Percentiles rank a stretch among this genome's conserved stretches.
Evolutionary conservation across 2,329 filamentous ascomycete species (phyloP).

Genomic region (Neoarthrinium moseri): DNA sequence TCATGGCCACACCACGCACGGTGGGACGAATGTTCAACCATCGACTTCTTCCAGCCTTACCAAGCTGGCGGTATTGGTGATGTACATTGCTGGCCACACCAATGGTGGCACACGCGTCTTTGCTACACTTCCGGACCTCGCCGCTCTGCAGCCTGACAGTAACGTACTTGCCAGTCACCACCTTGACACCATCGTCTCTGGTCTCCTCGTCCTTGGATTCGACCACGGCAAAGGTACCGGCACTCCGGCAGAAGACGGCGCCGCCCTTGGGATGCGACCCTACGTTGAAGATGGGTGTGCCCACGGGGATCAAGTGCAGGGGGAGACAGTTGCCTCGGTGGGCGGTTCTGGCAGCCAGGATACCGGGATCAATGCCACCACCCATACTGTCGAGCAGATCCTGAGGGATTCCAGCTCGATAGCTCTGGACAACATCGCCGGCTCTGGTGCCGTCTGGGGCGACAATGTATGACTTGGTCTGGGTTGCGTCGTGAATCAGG

Average conservation of each 20-base stretch:
- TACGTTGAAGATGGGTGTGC: slow-evolving; percentile 90
- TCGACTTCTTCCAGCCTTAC: slow-evolving; percentile 90
- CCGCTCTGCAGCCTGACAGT: slow-evolving; percentile 88
- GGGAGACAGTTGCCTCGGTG: slow-evolving; percentile 94
- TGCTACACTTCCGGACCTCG: slow-evolving; percentile 84
- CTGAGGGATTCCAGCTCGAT: slow-evolving; percentile 82
- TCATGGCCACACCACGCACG: slow-evolving; percentile 97
- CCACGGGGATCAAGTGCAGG: slow-evolving; percentile 91
- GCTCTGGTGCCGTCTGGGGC: slow-evolving; percentile 93
- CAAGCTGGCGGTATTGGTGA: slow-evolving; percentile 85
- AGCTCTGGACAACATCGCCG: slow-evolving; percentile 90
- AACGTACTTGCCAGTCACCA: slow-evolving; percentile 74
- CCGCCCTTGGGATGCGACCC: slow-evolving; percentile 71
- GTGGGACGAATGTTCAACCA: slow-evolving; percentile 95
- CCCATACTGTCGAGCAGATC: slow-evolving; percentile 91
- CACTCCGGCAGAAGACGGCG: slow-evolving; percentile 91
- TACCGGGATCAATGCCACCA: slow-evolving; percentile 88
- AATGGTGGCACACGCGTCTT: slow-evolving; percentile 91
- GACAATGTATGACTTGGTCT: slow-evolving; percentile 83
- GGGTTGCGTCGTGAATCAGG: slow-evolving; percentile 70
- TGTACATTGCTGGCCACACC: slow-evolving; percentile 92
- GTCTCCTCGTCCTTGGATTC: slow-evolving; percentile 84
- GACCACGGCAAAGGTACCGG: slow-evolving; percentile 87
- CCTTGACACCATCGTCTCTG: slow-evolving; percentile 55
- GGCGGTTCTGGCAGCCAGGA: slow-evolving; percentile 90